Base-by-base conservation (phyloP, 345 rosid genomes). In the Adansonia digitata region DNA sequence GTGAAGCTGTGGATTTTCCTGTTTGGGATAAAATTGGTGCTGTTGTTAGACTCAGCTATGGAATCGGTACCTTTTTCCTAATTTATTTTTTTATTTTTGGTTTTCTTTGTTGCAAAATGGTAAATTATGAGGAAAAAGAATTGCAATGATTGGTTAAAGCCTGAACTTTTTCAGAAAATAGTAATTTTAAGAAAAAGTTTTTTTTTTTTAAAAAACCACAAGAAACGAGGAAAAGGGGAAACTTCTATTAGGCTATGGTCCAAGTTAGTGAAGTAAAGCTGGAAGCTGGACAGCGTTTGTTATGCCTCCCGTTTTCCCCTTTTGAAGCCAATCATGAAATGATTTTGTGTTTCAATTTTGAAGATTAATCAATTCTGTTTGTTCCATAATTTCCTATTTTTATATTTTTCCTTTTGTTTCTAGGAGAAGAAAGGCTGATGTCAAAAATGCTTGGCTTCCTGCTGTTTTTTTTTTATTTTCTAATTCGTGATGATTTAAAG, bases 1-100 rank as follows among this genome's bases (percentile, higher is more conserved):
- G 82, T 81, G 91, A 85, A 22, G n/a, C n/a, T n/a, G n/a, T n/a
- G n/a, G 94, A 93, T 77, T 87, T 92, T 12, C 90, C 97, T 1
- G 84, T 90, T 26, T 95, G 98, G 99, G 98, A 95, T 43, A 93
- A 83, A 86, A 95, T 95, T 64, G 98, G 93, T 60, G 97, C 96
- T 46, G 85, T 95, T 15, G 85, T 93, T 73, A 74, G 99, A 81
- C 92, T 93, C 75, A 88, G 96, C 72, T 93, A 86, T 57, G 98
- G 99, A 79, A 92, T 95, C 68, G 99, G 99, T 95, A 27, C 61
- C 85, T 77, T 46, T 40, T 71, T 11, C 59, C 14, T 57, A 3
- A n/a, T n/a, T 3, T 59, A 7, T 8, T 48, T 2, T 2, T 65
- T 81, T n/a, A n/a, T 12, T 67, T 10, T 18, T 18, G 9, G n/a